Evolutionary conservation across 345 rosid species (phyloP).

Genomic region (Passiflora organensis): DNA sequence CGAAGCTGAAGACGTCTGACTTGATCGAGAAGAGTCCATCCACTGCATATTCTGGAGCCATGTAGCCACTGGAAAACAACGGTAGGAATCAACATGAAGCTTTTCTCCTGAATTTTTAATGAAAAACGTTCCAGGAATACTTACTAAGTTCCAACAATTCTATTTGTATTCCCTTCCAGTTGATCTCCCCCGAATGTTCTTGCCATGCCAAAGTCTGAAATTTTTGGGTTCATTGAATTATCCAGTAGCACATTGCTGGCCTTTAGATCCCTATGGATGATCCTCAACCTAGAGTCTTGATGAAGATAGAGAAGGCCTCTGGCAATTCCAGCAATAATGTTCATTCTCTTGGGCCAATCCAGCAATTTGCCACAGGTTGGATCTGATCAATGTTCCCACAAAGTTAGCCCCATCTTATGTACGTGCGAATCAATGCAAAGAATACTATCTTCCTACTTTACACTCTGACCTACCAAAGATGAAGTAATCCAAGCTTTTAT

Average conservation of each 20-base stretch:
- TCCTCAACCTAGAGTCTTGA: conserved; percentile 23
- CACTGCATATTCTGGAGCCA: conserved; percentile 14
- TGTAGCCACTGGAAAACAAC: conserved; percentile 13
- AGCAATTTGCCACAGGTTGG: background rate
- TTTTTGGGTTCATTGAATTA: conserved; percentile 12
- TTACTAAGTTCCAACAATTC: conserved; percentile 15
- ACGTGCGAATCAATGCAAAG: background rate
- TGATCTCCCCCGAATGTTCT: conserved; percentile 14
- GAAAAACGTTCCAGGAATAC: background rate
- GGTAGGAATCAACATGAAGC: no score
- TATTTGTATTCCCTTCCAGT: conserved; percentile 8
- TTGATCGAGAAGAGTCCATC: conserved; percentile 15
- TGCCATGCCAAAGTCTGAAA: conserved; percentile 18
- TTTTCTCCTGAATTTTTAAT: background rate
- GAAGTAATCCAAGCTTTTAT: conserved; percentile 33
- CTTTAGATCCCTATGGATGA: conserved; percentile 21
- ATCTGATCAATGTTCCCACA: background rate
- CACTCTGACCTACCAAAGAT: conserved; percentile 24
- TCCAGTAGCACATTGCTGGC: conserved; percentile 15
- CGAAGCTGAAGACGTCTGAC: conserved; percentile 16
- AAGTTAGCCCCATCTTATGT: background rate
- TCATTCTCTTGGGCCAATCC: conserved; percentile 11
- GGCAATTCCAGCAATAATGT: conserved; percentile 15
- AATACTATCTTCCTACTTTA: background rate
- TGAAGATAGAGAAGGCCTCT: conserved; percentile 29